Evolutionary conservation across 176 grass and related monocot genomes (phyloP).

Genomic region (Urochloa ruziziensis): DNA sequence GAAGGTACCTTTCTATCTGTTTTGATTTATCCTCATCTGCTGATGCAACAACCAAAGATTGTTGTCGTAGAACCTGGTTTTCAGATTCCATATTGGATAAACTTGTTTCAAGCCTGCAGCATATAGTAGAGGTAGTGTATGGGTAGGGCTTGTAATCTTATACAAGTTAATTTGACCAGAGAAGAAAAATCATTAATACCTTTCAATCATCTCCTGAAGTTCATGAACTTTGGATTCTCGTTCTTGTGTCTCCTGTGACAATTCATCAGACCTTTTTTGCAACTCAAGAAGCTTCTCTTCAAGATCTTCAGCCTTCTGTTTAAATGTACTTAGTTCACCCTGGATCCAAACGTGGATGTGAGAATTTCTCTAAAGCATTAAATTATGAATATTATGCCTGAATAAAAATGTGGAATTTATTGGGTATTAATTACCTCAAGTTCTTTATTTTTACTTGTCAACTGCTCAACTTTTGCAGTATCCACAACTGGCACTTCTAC

Average conservation of each 20-base stretch:
- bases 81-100: conserved; percentile 77
- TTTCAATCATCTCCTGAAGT: conserved; percentile 72
- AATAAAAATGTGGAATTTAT: conserved; percentile 24
- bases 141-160: not conserved
- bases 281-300: conserved; percentile 63
- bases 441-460: conserved; percentile 66
- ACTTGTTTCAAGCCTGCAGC: conserved; percentile 68
- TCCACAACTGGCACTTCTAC: conserved; percentile 77
- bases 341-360: conserved; percentile 31
- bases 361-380: conserved; percentile 10
- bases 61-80: conserved; percentile 75
- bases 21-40: conserved; percentile 68
- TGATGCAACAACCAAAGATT: conserved; percentile 67
- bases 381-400: not conserved
- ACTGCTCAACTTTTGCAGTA: conserved; percentile 59
- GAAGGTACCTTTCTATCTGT: conserved; percentile 65
- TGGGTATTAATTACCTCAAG: conserved; percentile 53
- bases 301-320: conserved; percentile 78
- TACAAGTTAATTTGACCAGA: conserved; percentile 4
- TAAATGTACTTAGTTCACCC: conserved; percentile 63
- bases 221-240: conserved; percentile 51
- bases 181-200: conserved; percentile 42
- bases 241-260: conserved; percentile 65
- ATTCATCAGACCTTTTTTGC: conserved; percentile 49
- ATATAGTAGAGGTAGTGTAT: conserved; percentile 29